Percentiles rank a stretch among this genome's conserved stretches.
phyloP scores from a whole-genome alignment of 176 grass and related monocot genomes.

The Coix lacrymajobi region DNA sequence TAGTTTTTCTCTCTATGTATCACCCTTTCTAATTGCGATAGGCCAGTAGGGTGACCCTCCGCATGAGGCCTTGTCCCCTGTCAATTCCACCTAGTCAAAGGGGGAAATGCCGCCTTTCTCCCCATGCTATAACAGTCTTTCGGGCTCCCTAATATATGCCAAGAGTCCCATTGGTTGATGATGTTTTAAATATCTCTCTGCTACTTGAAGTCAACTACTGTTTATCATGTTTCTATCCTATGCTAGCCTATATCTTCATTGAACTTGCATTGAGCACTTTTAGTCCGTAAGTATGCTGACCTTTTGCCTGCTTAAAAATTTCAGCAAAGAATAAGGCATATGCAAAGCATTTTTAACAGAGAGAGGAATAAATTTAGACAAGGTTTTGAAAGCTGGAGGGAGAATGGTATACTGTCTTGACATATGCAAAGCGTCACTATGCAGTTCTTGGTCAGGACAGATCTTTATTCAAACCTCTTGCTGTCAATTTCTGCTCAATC shows the following conservation, averaged over 20 bases:
- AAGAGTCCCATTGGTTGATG: not conserved
- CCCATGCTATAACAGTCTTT: not conserved
- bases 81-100: not conserved
- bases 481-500: constrained; percentile 1
- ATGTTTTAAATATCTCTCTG: too few species aligned
- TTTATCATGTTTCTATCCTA: not conserved
- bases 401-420: constrained; percentile 89
- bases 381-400: constrained; percentile 79
- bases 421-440: constrained; percentile 92
- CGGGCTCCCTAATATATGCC: not conserved
- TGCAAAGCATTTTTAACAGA: constrained; percentile 99
- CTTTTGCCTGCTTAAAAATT: constrained; percentile 18
- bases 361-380: constrained; percentile 80
- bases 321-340: constrained; percentile 86
- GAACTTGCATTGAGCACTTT: constrained; percentile 15
- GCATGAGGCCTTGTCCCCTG: not conserved
- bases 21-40: not conserved
- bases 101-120: too few species aligned
- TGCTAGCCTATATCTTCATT: not conserved
- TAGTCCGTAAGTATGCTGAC: constrained; percentile 8
- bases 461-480: constrained; percentile 32
- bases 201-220: not conserved
- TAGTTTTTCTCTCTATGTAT: not conserved
- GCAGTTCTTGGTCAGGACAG: constrained; percentile 88
- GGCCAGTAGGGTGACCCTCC: not conserved